Evolutionary conservation across 805 yeast genomes (phyloP), one percentile per base, ranked within the genome.

Genomic region (Tetrapisispora phaffii): DNA sequence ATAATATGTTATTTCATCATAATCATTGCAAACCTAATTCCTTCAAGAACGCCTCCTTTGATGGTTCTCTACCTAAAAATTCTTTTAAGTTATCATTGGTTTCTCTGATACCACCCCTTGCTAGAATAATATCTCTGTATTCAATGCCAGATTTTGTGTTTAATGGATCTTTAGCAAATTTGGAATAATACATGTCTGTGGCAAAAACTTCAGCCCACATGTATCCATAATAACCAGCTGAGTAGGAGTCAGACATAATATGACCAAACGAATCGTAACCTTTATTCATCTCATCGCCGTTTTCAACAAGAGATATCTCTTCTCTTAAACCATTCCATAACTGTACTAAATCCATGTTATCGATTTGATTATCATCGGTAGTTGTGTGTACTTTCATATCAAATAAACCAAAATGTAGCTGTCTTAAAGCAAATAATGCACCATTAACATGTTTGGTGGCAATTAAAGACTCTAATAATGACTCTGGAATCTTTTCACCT

Each of bases 181-280:
- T 74, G 4, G 85, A 66, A 61, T 83, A 79, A 67, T 75, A 86
- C 59, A 86, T 83, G 62, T 86, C 95, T 7, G 85, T 76, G 1
- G 95, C 93, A 69, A 80, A 86, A 15, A 85, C 95, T 56, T 80
- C 80, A 2, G 94, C 83, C 80, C 87, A 86, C 67, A 85, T 65
- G 62, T 86, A 86, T 1, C 95, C 95, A 55, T 86, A 86, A 65
- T 86, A 86, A 3, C 89, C 88, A 10, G 89, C 79, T 44, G 85
- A 90, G 62, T 86, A 86, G 16, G 94, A 90, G 33, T 87, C 87
- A 70, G 81, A 76, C 60, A 85, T 76, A 45, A 76, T 73, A 59
- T 86, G 96, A 2, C 85, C 86, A 60, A 85, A 85, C 0, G 87
- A 79, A 28, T 81, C 79, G 57, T 76, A 84, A 3, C 93, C 93